phyloP scores from a whole-genome alignment of 2,329 filamentous ascomycete species.

The Hymenoscyphus fructigenus region DNA sequence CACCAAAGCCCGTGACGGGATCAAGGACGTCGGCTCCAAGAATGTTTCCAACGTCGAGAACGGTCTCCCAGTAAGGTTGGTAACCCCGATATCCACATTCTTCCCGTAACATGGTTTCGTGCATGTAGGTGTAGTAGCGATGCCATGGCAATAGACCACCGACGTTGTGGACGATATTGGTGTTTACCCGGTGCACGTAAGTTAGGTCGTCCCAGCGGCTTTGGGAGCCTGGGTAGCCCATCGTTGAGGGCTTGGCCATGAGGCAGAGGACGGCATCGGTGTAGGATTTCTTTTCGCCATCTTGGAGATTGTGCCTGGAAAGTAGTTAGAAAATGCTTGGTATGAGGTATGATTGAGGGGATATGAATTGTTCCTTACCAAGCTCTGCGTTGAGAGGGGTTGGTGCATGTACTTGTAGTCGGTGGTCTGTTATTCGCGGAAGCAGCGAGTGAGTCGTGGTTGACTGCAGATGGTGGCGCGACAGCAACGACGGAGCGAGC shows the following conservation, averaged over 20 bases:
- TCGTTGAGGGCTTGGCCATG: background rate
- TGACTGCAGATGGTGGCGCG: too few species aligned
- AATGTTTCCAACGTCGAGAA: conserved; percentile 6
- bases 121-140: background rate
- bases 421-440: too few species aligned
- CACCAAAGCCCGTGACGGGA: conserved; percentile 14
- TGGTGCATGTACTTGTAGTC: too few species aligned
- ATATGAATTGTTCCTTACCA: too few species aligned
- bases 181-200: background rate
- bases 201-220: background rate
- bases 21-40: conserved; percentile 6
- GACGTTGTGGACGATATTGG: background rate
- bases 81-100: background rate
- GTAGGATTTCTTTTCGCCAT: background rate
- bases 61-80: conserved; percentile 10
- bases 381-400: too few species aligned
- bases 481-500: too few species aligned
- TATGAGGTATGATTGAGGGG: too few species aligned
- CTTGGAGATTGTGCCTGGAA: too few species aligned
- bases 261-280: background rate
- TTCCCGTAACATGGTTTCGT: background rate
- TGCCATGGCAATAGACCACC: background rate
- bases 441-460: too few species aligned
- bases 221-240: background rate
- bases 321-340: too few species aligned